Conservation (phyloP, 2,329 filamentous ascomycete species). For the Lecanosticta acicola region DNA sequence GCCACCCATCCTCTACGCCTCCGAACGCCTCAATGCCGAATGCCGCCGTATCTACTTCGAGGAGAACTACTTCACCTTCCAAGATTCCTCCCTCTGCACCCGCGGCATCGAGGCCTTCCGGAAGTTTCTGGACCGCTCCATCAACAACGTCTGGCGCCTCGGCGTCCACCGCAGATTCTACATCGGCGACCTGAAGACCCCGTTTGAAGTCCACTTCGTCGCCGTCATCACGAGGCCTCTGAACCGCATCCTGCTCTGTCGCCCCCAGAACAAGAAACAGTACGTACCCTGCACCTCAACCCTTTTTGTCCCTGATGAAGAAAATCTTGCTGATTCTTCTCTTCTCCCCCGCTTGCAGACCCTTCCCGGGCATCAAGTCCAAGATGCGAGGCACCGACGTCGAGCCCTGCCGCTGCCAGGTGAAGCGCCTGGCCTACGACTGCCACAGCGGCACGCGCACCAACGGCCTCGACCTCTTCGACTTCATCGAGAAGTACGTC, state of each 20-base stretch:
- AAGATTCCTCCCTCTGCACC: not conserved
- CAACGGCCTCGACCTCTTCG: not conserved
- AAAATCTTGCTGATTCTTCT: too few relatives aligned
- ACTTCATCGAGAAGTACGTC: constrained; percentile 3
- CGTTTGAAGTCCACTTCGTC: not conserved
- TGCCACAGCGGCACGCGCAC: not conserved
- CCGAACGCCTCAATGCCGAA: not conserved
- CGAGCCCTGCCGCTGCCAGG: constrained; percentile 8
- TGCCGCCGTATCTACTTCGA: constrained; percentile 3
- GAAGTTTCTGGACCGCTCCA: not conserved
- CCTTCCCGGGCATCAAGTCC: constrained; percentile 4
- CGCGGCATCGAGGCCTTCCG: not conserved
- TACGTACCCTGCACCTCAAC: too few relatives aligned
- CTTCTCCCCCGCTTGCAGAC: too few relatives aligned
- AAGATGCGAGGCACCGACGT: constrained; percentile 1
- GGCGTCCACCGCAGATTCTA: constrained; percentile 1
- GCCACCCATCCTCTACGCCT: not conserved
- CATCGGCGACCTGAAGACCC: constrained; percentile 5
- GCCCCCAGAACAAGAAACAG: not conserved
- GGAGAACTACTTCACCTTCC: constrained; percentile 6
- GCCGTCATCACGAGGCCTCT: not conserved
- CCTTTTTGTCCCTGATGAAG: too few relatives aligned
- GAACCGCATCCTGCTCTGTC: not conserved
- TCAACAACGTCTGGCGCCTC: not conserved
- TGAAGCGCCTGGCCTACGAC: not conserved